Percentiles rank a stretch among this genome's conserved stretches.
Conservation (phyloP, 176 grass and related monocot species). For the Cenchrus fungigraminus region DNA sequence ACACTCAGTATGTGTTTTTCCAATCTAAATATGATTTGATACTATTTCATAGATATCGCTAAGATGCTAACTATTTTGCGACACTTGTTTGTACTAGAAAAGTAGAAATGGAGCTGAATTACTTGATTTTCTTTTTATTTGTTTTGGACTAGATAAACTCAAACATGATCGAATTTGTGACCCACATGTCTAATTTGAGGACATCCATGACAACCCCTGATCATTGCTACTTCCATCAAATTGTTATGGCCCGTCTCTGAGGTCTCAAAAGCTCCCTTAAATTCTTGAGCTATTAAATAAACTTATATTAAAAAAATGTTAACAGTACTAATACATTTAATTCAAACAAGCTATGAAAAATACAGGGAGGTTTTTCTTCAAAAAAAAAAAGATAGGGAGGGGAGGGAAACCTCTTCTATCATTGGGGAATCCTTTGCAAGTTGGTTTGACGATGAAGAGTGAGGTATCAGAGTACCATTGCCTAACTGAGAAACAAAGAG, state of each 20-base stretch:
- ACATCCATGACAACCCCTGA: neutral
- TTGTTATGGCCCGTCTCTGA: neutral
- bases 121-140: conserved; percentile 7
- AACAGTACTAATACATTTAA: neutral
- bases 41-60: neutral
- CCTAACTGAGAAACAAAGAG: conserved; percentile 89
- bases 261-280: conserved; percentile 15
- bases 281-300: neutral
- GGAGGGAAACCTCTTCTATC: conserved; percentile 75
- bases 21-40: neutral
- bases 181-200: neutral
- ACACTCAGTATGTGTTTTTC: neutral
- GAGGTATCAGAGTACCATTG: conserved; percentile 81
- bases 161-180: neutral
- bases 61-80: neutral
- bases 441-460: conserved; percentile 77
- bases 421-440: conserved; percentile 82
- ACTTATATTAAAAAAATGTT: neutral
- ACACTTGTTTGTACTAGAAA: conserved; percentile 13
- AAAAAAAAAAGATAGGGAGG: neutral
- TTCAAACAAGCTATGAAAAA: conserved; percentile 19
- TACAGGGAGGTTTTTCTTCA: neutral
- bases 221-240: neutral
- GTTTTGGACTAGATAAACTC: neutral
- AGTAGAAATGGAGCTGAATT: conserved; percentile 11